A percentile compares a stretch with the other conserved stretches of the same genome.
These are phyloP conservation scores for Dactylonectria macrodidyma DNA, from an alignment of 2,329 filamentous ascomycete genomes.

Conservation along the genomic window DNA sequence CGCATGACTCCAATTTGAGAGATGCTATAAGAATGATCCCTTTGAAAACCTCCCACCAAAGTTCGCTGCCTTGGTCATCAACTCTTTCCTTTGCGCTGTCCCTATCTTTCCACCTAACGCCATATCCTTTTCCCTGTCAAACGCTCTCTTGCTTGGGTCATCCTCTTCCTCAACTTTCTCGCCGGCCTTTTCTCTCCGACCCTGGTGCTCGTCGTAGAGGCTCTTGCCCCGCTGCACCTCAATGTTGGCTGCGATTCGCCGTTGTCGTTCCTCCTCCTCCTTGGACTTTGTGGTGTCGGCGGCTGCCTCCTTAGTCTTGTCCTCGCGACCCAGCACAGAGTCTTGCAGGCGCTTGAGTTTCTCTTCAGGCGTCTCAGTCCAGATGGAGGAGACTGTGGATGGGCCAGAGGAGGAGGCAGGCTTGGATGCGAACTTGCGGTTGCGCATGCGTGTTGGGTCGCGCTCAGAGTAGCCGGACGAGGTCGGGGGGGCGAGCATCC, in stretches of 20 bases:
- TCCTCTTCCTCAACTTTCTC: slow-evolving; percentile 76
- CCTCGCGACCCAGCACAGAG: slow-evolving; percentile 82
- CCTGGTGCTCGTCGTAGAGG: slow-evolving; percentile 71
- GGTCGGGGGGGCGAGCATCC: slow-evolving; percentile 83
- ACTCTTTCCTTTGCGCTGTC: slow-evolving; percentile 80
- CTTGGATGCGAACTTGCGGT: slow-evolving; percentile 85
- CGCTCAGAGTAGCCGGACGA: slow-evolving; percentile 70
- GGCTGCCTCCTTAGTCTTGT: slow-evolving; percentile 57
- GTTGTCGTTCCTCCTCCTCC: slow-evolving; percentile 71
- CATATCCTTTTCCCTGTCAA: slow-evolving; percentile 97
- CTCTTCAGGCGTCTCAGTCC: slow-evolving; percentile 93
- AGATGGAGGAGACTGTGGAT: slow-evolving; percentile 75
- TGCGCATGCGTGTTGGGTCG: slow-evolving; percentile 87
- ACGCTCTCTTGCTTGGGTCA: slow-evolving; percentile 89
- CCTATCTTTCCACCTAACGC: slow-evolving; percentile 80
- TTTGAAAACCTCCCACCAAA: slow-evolving; percentile 88
- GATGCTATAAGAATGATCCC: slow-evolving; percentile 72
- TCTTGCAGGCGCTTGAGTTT: slow-evolving; percentile 86
- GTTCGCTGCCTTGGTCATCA: slow-evolving; percentile 84
- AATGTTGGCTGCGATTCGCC: slow-evolving; percentile 63
- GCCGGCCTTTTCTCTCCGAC: slow-evolving; percentile 48
- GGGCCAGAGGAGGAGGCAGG: slow-evolving; percentile 52
- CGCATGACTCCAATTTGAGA: background rate
- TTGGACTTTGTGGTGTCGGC: slow-evolving; percentile 57
- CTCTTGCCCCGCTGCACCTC: slow-evolving; percentile 70